A percentile compares a stretch with the other conserved stretches of the same genome.
Evolutionary conservation across 768 basidiomycete species (phyloP).

Genomic region (Boletus eberwhitei): DNA sequence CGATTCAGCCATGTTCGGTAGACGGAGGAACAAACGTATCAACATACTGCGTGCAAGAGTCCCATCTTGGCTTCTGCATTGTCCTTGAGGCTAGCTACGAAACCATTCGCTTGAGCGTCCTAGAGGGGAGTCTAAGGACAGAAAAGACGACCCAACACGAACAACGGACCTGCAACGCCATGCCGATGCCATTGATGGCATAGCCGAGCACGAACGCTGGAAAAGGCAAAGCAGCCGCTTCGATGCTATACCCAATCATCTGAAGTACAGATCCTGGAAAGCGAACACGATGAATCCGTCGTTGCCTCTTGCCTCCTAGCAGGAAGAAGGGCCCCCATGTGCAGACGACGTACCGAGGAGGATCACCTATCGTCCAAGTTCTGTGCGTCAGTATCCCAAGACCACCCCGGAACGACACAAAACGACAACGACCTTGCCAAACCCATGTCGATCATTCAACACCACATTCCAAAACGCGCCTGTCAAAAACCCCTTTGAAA

Average conservation of each 20-base stretch:
- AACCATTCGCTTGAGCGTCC: conserved; percentile 49
- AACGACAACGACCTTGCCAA: conserved; percentile 32
- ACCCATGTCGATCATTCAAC: conserved; percentile 30
- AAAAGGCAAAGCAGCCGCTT: conserved; percentile 43
- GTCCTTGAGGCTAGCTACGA: conserved; percentile 39
- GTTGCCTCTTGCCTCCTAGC: background rate
- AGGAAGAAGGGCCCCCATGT: too few species aligned
- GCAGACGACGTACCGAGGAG: conserved; percentile 21
- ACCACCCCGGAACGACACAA: background rate
- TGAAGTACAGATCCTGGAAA: conserved; percentile 28
- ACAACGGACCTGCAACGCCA: conserved; percentile 43
- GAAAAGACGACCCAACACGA: background rate
- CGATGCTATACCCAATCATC: conserved; percentile 33
- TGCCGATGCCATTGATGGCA: conserved; percentile 41
- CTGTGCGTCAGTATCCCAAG: background rate
- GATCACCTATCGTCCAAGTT: conserved; percentile 18
- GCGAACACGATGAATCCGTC: background rate
- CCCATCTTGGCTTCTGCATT: conserved; percentile 41
- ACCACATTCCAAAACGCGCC: conserved; percentile 33
- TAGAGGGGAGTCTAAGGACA: conserved; percentile 10
- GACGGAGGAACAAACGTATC: conserved; percentile 22
- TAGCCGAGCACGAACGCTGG: conserved; percentile 43
- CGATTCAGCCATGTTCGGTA: background rate
- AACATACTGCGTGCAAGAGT: conserved; percentile 38
- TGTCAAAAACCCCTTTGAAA: conserved; percentile 29